Conservation (phyloP, 805 yeast species). For the Ogataea minuta region DNA sequence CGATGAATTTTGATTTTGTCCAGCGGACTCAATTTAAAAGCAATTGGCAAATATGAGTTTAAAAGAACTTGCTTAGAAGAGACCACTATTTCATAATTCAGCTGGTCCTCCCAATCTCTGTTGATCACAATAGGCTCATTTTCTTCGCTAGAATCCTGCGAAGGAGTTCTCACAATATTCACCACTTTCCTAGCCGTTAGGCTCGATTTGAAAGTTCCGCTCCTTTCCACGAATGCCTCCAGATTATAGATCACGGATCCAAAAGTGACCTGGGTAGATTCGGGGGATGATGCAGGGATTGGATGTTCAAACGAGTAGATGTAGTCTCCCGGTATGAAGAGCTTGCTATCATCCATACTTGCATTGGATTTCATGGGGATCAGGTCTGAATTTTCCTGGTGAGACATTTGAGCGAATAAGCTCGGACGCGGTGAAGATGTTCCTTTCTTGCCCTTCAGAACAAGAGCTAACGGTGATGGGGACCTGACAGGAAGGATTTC, state of each 20-base stretch:
- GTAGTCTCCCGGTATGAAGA: conserved; percentile 85
- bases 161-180: conserved; percentile 68
- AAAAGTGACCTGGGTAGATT: conserved; percentile 71
- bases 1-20: conserved; percentile 87
- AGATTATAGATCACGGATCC: conserved; percentile 74
- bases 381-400: conserved; percentile 19
- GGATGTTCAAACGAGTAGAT: conserved; percentile 90
- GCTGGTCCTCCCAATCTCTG: conserved; percentile 90
- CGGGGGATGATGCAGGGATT: conserved; percentile 79
- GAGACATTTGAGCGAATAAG: conserved; percentile 14
- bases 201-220: conserved; percentile 84
- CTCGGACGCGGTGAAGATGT: conserved; percentile 23
- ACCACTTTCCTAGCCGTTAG: conserved; percentile 63
- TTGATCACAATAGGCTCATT: conserved; percentile 90
- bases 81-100: conserved; percentile 85
- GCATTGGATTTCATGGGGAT: conserved; percentile 24
- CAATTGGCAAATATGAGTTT: conserved; percentile 79
- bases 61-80: conserved; percentile 87
- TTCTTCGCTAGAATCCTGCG: conserved; percentile 78
- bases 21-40: conserved; percentile 79
- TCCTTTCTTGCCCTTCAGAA: conserved; percentile 27
- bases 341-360: conserved; percentile 28
- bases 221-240: conserved; percentile 68
- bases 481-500: conserved; percentile 27
- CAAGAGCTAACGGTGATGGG: conserved; percentile 29